Evolutionary conservation across 768 basidiomycete species (phyloP).

Genomic region (Pulveroboletus sp.): DNA sequence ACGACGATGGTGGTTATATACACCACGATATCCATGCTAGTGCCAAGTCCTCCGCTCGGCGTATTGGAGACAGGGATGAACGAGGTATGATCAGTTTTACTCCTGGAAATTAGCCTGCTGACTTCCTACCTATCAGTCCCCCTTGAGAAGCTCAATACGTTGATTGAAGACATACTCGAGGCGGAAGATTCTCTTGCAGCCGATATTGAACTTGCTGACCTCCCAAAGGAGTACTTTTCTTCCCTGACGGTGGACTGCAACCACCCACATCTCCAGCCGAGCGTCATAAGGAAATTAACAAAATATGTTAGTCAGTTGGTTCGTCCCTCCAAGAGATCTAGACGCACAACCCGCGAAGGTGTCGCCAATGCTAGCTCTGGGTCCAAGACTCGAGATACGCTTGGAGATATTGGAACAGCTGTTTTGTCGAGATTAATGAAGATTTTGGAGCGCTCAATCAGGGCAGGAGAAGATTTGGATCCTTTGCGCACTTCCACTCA

Average conservation of each 20-base stretch:
- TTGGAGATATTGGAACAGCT: constrained; percentile 64
- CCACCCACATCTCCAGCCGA: constrained; percentile 55
- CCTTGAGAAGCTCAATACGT: constrained; percentile 67
- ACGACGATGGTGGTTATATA: constrained; percentile 33
- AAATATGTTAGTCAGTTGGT: constrained; percentile 65
- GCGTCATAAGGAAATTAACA: constrained; percentile 60
- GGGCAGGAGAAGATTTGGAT: constrained; percentile 68
- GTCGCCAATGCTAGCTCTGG: constrained; percentile 29
- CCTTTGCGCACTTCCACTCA: constrained; percentile 48
- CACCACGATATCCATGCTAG: constrained; percentile 27
- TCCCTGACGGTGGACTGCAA: constrained; percentile 51
- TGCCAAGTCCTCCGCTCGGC: constrained; percentile 47
- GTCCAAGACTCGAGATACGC: constrained; percentile 48
- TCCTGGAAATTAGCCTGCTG: background rate
- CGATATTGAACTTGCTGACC: constrained; percentile 45
- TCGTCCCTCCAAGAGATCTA: constrained; percentile 62
- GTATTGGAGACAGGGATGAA: constrained; percentile 73
- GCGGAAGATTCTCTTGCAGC: constrained; percentile 68
- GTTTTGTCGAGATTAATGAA: constrained; percentile 64
- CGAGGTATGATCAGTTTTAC: constrained; percentile 42
- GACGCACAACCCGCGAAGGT: constrained; percentile 41
- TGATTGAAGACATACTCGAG: constrained; percentile 83
- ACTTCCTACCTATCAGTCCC: constrained; percentile 40
- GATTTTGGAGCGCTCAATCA: constrained; percentile 74
- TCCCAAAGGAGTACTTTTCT: constrained; percentile 64